Percentiles rank a stretch among this genome's conserved stretches.
These are phyloP conservation scores for Hura crepitans DNA, from an alignment of 441 rosid species.

Conservation along the genomic window DNA sequence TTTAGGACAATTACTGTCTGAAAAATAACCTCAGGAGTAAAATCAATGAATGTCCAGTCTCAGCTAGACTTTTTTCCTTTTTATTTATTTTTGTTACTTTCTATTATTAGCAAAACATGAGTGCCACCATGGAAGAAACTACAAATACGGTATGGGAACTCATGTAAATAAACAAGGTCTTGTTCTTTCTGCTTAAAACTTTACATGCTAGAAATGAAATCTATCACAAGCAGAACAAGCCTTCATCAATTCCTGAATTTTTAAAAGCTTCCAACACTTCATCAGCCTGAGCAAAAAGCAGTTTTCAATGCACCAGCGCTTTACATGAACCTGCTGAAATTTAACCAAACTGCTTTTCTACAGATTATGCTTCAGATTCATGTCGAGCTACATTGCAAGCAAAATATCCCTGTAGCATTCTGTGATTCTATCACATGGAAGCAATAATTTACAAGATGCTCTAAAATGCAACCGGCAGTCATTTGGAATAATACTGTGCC, in stretches of 20 bases:
- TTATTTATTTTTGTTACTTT: no score
- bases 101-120: no score
- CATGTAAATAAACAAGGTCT: slow-evolving; percentile 6
- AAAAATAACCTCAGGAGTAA: no score
- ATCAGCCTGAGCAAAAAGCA: neutral
- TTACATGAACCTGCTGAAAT: neutral
- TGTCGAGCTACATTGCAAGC: neutral
- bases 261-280: neutral
- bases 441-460: slow-evolving; percentile 7
- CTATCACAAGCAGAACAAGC: neutral
- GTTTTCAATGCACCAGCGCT: neutral
- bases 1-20: no score
- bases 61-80: no score
- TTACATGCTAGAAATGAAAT: neutral
- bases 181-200: neutral
- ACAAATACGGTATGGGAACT: neutral
- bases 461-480: neutral
- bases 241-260: neutral
- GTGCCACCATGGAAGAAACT: neutral
- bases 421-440: neutral
- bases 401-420: neutral
- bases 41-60: no score
- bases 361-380: neutral
- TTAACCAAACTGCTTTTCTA: slow-evolving; percentile 10
- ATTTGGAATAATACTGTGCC: slow-evolving; percentile 4